phyloP scores from a whole-genome alignment of 2,329 filamentous ascomycete species.

The Curvularia sp. region DNA sequence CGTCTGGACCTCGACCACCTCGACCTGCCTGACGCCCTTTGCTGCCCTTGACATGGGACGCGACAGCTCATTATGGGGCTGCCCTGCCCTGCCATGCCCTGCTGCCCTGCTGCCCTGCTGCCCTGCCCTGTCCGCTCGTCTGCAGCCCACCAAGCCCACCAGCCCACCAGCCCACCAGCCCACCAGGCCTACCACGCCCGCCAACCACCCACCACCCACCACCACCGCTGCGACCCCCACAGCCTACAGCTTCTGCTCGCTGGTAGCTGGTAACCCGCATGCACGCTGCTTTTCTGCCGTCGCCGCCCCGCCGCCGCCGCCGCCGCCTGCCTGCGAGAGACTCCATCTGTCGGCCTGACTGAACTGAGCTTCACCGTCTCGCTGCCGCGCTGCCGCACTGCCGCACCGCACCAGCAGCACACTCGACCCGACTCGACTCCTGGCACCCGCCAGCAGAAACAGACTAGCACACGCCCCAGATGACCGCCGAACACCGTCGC shows the following conservation, averaged over 20 bases:
- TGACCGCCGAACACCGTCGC: conserved; percentile 20
- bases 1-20: conserved; percentile 8
- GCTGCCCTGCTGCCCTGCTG: background rate
- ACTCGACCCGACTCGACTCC: background rate
- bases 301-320: background rate
- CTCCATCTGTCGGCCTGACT: too few relatives aligned
- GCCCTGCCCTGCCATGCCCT: background rate
- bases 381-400: background rate
- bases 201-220: too few relatives aligned
- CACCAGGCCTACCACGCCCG: too few relatives aligned
- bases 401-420: background rate
- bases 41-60: conserved; percentile 6
- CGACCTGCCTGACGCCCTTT: too few relatives aligned
- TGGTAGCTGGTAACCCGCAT: too few relatives aligned
- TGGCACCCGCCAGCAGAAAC: background rate
- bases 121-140: background rate
- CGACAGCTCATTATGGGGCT: conserved; percentile 11
- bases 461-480: conserved; percentile 9
- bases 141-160: too few relatives aligned
- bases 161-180: too few relatives aligned
- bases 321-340: background rate
- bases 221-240: too few relatives aligned
- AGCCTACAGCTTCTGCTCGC: too few relatives aligned
- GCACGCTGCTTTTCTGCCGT: background rate
- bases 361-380: background rate